Percentiles rank a stretch among this genome's conserved stretches.
phyloP scores from a whole-genome alignment of 2,329 filamentous ascomycete species.

The Cercospora sesami region DNA sequence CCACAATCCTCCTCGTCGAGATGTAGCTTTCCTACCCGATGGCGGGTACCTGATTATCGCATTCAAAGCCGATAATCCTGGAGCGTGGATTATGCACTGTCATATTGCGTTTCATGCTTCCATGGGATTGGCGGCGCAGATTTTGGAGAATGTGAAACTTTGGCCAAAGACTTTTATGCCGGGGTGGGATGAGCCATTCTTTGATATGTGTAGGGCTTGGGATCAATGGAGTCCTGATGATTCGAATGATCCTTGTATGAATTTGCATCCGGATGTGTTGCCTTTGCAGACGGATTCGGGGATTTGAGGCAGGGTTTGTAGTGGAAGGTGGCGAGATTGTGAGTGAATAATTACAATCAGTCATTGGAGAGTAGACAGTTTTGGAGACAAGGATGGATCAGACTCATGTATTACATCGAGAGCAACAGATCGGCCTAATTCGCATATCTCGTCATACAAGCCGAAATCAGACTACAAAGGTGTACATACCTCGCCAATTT shows the following conservation, averaged over 20 bases:
- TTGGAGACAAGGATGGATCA: no score
- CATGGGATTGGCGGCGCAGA: slow-evolving; percentile 32
- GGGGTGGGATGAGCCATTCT: neutral
- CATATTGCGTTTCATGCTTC: slow-evolving; percentile 61
- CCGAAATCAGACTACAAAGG: neutral
- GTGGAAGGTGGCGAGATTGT: no score
- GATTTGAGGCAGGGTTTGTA: neutral
- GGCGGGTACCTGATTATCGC: slow-evolving; percentile 52
- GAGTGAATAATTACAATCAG: no score
- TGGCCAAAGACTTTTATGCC: slow-evolving; percentile 5
- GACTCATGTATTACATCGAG: neutral
- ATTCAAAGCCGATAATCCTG: slow-evolving; percentile 56
- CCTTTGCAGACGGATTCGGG: slow-evolving; percentile 1
- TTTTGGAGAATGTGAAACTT: slow-evolving; percentile 24
- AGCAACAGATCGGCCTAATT: neutral
- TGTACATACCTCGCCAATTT: slow-evolving; percentile 1
- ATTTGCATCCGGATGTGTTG: neutral
- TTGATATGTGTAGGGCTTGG: neutral
- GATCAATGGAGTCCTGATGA: neutral
- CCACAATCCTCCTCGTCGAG: slow-evolving; percentile 51
- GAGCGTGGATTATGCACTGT: slow-evolving; percentile 50
- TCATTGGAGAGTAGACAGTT: no score
- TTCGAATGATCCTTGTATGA: neutral
- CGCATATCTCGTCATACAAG: neutral
- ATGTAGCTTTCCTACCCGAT: slow-evolving; percentile 49